Conservation (phyloP, 768 basidiomycete species). For the Leucosporidium creatinivorum region DNA sequence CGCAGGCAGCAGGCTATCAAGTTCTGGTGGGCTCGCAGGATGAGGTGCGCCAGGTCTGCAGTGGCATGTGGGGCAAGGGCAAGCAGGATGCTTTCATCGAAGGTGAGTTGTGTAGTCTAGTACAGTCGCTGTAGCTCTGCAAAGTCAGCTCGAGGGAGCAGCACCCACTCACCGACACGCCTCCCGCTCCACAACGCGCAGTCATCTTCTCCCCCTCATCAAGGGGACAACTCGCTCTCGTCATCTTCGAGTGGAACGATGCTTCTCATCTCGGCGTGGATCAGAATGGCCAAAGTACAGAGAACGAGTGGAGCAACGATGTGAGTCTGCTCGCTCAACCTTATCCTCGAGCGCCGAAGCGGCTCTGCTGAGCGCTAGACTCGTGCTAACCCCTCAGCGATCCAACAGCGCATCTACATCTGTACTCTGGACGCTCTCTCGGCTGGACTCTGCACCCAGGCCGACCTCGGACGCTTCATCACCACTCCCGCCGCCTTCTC, state of each 20-base stretch:
- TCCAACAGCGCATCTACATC: slow-evolving; percentile 74
- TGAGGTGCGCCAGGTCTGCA: slow-evolving; percentile 62
- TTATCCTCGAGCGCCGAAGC: slow-evolving; percentile 52
- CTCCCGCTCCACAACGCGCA: slow-evolving; percentile 32
- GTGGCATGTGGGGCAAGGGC: slow-evolving; percentile 79
- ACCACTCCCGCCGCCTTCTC: slow-evolving; percentile 52
- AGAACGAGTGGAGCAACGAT: slow-evolving; percentile 36
- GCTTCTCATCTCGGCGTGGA: slow-evolving; percentile 65
- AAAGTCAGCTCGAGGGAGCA: slow-evolving; percentile 15
- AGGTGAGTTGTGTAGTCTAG: slow-evolving; percentile 31
- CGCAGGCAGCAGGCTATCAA: too few relatives aligned
- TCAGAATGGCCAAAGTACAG: slow-evolving; percentile 28
- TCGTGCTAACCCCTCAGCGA: slow-evolving; percentile 4
- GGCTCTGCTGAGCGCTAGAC: slow-evolving; percentile 47
- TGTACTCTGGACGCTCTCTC: slow-evolving; percentile 77
- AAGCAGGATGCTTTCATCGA: slow-evolving; percentile 42
- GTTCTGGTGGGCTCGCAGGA: too few relatives aligned
- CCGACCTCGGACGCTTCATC: slow-evolving; percentile 83
- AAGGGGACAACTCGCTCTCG: slow-evolving; percentile 81
- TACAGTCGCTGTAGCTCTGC: background rate
- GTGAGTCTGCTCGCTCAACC: slow-evolving; percentile 43
- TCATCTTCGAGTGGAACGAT: slow-evolving; percentile 94
- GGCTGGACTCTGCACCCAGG: slow-evolving; percentile 59
- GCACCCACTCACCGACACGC: slow-evolving; percentile 27
- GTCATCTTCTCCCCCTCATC: slow-evolving; percentile 70